Percentiles rank a stretch among this genome's conserved stretches.
Evolutionary conservation across 495 filamentous ascomycete species (phyloP).

Genomic region (Penicillium simplicissimum): DNA sequence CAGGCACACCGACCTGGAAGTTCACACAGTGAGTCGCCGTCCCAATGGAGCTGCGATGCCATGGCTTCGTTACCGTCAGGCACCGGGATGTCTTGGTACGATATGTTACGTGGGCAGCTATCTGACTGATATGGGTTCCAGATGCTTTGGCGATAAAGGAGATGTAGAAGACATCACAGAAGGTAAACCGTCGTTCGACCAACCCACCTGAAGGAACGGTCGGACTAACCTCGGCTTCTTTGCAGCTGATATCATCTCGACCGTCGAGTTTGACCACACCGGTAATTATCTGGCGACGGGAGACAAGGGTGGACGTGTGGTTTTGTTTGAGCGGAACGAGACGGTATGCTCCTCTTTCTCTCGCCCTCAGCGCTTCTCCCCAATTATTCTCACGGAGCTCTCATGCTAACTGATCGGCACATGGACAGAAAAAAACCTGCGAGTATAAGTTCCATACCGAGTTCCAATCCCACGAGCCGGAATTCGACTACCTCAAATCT

Average conservation of each 20-base stretch:
- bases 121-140: constrained; percentile 38
- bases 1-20: constrained; percentile 95
- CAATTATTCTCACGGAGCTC: constrained; percentile 15
- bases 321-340: constrained; percentile 96
- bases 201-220: constrained; percentile 1
- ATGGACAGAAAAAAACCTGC: constrained; percentile 95
- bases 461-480: constrained; percentile 98
- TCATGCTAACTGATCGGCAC: background rate
- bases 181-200: constrained; percentile 57
- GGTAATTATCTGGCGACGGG: constrained; percentile 97
- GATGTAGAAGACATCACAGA: constrained; percentile 99
- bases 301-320: constrained; percentile 95
- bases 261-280: constrained; percentile 98
- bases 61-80: background rate
- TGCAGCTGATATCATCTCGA: constrained; percentile 97
- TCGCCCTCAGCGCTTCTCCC: constrained; percentile 12
- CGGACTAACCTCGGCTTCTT: constrained; percentile 13
- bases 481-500: constrained; percentile 99
- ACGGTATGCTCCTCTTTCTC: constrained; percentile 56
- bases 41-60: background rate
- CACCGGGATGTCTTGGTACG: background rate
- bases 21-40: constrained; percentile 91
- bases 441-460: constrained; percentile 99
- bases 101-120: background rate
- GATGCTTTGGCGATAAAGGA: constrained; percentile 99